phyloP scores from a whole-genome alignment of 176 grass and related monocot genomes.

The Zizania latifolia region DNA sequence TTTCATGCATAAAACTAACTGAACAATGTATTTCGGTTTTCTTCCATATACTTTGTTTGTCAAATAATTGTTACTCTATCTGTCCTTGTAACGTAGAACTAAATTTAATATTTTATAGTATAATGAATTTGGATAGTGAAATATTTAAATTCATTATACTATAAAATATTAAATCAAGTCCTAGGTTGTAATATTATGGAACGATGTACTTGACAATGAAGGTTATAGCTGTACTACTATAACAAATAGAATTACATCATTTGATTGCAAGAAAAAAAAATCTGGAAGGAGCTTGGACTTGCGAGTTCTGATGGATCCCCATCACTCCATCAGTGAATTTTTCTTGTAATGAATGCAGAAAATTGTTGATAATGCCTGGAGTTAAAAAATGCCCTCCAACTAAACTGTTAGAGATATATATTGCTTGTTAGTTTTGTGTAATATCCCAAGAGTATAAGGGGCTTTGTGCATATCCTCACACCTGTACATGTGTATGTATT shows the following conservation, averaged over 20 bases:
- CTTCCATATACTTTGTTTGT: background rate
- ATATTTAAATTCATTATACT: too few relatives aligned
- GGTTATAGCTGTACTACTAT: background rate
- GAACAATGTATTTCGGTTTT: background rate
- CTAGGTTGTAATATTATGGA: too few relatives aligned
- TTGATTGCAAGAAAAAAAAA: background rate
- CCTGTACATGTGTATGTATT: too few relatives aligned
- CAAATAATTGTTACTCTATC: background rate
- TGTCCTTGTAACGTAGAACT: too few relatives aligned
- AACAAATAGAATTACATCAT: background rate
- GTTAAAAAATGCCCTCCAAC: too few relatives aligned
- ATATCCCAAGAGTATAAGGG: too few relatives aligned
- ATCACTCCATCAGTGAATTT: background rate
- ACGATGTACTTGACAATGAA: background rate
- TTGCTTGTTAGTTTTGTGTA: too few relatives aligned
- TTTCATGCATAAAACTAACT: background rate
- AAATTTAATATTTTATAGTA: too few relatives aligned
- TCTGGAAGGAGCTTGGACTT: background rate
- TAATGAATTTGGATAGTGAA: too few relatives aligned
- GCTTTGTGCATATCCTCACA: too few relatives aligned
- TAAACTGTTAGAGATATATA: too few relatives aligned
- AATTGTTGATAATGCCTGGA: conserved; percentile 4
- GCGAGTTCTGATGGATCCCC: background rate
- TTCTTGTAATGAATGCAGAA: conserved; percentile 3
- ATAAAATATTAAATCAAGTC: too few relatives aligned